These are phyloP conservation scores for Hortaea werneckii DNA, from an alignment of 2,329 filamentous ascomycete species.

Conservation along the genomic window DNA sequence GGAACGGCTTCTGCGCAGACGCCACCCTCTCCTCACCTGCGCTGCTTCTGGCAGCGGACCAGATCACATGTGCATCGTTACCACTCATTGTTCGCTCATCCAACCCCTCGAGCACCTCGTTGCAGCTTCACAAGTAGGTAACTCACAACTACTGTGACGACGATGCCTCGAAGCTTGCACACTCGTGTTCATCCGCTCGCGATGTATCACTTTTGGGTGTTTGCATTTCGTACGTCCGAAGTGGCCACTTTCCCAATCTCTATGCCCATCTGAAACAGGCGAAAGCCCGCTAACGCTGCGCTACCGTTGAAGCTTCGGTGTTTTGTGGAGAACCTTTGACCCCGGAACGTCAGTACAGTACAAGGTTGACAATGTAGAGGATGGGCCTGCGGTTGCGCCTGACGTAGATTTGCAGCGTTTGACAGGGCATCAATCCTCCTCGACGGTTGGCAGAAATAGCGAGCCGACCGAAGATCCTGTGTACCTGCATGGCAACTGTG, in stretches of 20 bases:
- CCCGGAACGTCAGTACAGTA: not conserved
- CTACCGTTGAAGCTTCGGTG: not conserved
- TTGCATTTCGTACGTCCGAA: not conserved
- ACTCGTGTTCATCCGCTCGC: not conserved
- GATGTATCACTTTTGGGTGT: not conserved
- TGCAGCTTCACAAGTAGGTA: not conserved
- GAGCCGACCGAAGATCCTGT: not conserved
- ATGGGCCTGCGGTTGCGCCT: not conserved
- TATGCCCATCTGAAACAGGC: not conserved
- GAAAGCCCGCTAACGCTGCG: constrained; percentile 1
- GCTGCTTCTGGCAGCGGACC: constrained; percentile 7
- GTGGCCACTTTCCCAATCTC: not conserved
- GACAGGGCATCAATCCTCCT: not conserved
- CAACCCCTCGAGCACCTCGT: not conserved
- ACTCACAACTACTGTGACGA: not conserved
- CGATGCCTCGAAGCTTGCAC: not conserved
- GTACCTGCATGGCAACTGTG: constrained; percentile 5
- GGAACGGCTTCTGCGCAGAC: constrained; percentile 11
- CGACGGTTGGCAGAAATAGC: not conserved
- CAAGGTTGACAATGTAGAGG: not conserved
- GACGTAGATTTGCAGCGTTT: constrained; percentile 1
- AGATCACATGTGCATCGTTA: constrained; percentile 16
- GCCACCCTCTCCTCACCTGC: constrained; percentile 9
- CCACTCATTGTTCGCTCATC: constrained; percentile 5
- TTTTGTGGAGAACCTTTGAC: not conserved